A percentile compares a stretch with the other conserved stretches of the same genome.
Conservation (phyloP, 2,329 filamentous ascomycete genomes). For the Thelonectria olida region DNA sequence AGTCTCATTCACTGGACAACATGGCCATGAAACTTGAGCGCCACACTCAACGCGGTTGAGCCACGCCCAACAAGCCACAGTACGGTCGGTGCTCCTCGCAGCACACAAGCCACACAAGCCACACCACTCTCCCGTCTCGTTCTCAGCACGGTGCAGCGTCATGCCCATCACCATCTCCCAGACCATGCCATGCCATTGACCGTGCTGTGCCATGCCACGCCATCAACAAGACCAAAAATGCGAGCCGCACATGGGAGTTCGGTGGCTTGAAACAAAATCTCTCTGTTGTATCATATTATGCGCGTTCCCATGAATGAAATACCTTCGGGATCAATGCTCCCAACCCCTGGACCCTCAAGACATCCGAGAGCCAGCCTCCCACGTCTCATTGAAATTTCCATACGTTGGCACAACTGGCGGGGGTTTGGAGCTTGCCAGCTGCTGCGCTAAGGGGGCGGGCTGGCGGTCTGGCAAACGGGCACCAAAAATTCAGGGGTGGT, state of each 20-base stretch:
- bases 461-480: conserved; percentile 41
- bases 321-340: too few species aligned
- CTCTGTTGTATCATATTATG: background rate
- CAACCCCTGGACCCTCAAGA: background rate
- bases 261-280: background rate
- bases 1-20: conserved; percentile 31
- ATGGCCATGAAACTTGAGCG: background rate
- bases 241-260: conserved; percentile 8
- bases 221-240: background rate
- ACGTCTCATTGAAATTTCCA: conserved; percentile 24
- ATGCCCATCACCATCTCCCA: conserved; percentile 19
- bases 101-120: conserved; percentile 18
- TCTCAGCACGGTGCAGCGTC: conserved; percentile 15
- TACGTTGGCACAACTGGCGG: conserved; percentile 19
- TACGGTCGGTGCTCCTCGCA: background rate
- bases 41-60: background rate
- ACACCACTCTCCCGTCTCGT: conserved; percentile 4
- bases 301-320: too few species aligned
- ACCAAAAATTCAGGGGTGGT: conserved; percentile 24
- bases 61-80: conserved; percentile 7
- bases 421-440: conserved; percentile 22
- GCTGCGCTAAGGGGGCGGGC: conserved; percentile 35
- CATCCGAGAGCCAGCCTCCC: conserved; percentile 18
- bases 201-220: background rate
- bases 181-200: background rate